phyloP scores from a whole-genome alignment of 768 basidiomycete genomes.

The Hygrophorus pudorinus region DNA sequence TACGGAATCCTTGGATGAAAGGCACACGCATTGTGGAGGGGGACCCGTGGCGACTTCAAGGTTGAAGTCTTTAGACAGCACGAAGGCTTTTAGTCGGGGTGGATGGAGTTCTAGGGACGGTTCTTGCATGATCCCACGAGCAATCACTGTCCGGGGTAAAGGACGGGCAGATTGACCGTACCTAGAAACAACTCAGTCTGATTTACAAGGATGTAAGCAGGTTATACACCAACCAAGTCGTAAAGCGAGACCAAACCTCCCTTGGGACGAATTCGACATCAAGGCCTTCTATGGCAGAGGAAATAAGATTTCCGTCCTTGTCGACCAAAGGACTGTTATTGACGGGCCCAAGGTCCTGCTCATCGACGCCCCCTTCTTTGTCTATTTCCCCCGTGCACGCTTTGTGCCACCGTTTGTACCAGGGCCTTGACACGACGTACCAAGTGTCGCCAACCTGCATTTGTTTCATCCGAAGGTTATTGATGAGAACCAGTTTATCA shows the following conservation, averaged over 20 bases:
- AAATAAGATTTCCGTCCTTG: constrained; percentile 35
- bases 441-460: constrained; percentile 66
- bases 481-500: constrained; percentile 44
- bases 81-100: constrained; percentile 48
- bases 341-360: constrained; percentile 61
- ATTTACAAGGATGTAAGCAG: neutral
- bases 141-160: constrained; percentile 59
- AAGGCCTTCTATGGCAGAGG: constrained; percentile 43
- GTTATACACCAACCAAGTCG: constrained; percentile 47
- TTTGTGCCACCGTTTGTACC: constrained; percentile 70
- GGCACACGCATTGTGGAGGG: constrained; percentile 26
- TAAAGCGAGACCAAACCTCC: constrained; percentile 59
- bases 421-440: constrained; percentile 62
- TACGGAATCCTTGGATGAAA: constrained; percentile 49
- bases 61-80: constrained; percentile 26
- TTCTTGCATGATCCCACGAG: constrained; percentile 40
- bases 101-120: constrained; percentile 65
- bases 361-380: constrained; percentile 55
- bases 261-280: constrained; percentile 72
- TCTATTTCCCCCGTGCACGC: constrained; percentile 61
- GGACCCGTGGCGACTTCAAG: constrained; percentile 16
- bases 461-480: constrained; percentile 30
- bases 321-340: constrained; percentile 64
- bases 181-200: constrained; percentile 30
- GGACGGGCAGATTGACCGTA: constrained; percentile 53